These are phyloP conservation scores for Pugionium dolabratum DNA, from an alignment of 345 rosid species.

Conservation along the genomic window DNA sequence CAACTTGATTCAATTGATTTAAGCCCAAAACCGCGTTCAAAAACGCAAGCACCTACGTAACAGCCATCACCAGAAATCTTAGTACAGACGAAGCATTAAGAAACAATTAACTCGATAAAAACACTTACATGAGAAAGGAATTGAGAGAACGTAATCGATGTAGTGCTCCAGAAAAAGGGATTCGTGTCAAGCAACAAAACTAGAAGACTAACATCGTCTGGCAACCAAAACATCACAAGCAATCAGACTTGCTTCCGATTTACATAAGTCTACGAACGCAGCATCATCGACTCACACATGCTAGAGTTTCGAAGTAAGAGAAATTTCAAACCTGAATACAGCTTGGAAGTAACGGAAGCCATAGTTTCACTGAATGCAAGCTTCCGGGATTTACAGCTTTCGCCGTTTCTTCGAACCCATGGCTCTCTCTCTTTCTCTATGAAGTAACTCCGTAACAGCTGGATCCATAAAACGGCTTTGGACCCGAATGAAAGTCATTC, in stretches of 20 bases:
- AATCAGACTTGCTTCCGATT: slow-evolving; percentile 2
- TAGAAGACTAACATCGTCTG: slow-evolving; percentile 87
- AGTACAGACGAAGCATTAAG: background rate
- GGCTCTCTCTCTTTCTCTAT: too few species aligned
- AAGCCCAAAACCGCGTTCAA: slow-evolving; percentile 66
- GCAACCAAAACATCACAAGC: slow-evolving; percentile 14
- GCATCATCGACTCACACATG: background rate
- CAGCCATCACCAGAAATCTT: background rate
- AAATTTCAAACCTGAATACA: slow-evolving; percentile 56
- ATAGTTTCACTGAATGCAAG: slow-evolving; percentile 35
- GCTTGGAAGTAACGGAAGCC: slow-evolving; percentile 75
- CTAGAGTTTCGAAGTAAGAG: background rate
- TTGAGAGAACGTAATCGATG: slow-evolving; percentile 64
- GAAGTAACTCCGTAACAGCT: background rate
- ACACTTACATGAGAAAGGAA: slow-evolving; percentile 78
- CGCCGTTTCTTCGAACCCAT: slow-evolving; percentile 30
- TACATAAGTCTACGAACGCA: background rate
- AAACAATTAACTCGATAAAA: background rate
- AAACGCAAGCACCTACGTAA: slow-evolving; percentile 76
- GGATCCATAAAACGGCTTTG: slow-evolving; percentile 12
- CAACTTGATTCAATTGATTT: slow-evolving; percentile 79
- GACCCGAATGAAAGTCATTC: background rate
- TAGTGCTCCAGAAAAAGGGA: slow-evolving; percentile 80
- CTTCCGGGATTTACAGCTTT: slow-evolving; percentile 33
- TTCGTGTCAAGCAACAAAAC: slow-evolving; percentile 77